Evolutionary conservation across 805 yeast genomes (phyloP).

Genomic region (Limtongia smithiae): DNA sequence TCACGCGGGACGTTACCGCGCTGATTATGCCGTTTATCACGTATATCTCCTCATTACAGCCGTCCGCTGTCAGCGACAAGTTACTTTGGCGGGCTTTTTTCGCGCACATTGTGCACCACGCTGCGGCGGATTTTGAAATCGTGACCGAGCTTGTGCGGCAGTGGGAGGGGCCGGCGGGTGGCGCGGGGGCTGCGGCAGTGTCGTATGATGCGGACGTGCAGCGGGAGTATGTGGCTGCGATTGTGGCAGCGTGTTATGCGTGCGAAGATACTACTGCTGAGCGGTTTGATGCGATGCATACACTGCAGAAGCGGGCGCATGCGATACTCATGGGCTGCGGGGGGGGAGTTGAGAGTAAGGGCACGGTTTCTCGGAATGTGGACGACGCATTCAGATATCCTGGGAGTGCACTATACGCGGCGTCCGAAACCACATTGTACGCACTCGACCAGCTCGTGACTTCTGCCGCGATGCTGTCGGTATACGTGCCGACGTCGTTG

Average conservation of each 20-base stretch:
- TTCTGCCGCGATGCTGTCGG: conserved; percentile 25
- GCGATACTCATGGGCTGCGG: neutral
- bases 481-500: conserved; percentile 20
- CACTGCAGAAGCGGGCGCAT: conserved; percentile 21
- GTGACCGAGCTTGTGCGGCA: conserved; percentile 8
- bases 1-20: conserved; percentile 30
- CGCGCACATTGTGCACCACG: conserved; percentile 18
- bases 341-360: conserved; percentile 2
- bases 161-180: conserved; percentile 19
- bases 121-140: conserved; percentile 3
- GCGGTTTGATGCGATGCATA: conserved; percentile 20
- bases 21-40: conserved; percentile 35
- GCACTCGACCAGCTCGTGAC: conserved; percentile 21
- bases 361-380: neutral
- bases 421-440: conserved; percentile 8
- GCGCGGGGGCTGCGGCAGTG: conserved; percentile 1
- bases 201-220: conserved; percentile 19
- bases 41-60: conserved; percentile 14
- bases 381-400: conserved; percentile 18
- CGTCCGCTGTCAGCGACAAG: conserved; percentile 14
- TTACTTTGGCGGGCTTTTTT: conserved; percentile 19
- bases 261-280: conserved; percentile 10
- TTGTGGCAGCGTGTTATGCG: conserved; percentile 20
- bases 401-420: conserved; percentile 12
- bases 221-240: conserved; percentile 26